These are phyloP conservation scores for Porphyrellus cyaneotinctus DNA, from an alignment of 768 basidiomycete species.

Conservation along the genomic window DNA sequence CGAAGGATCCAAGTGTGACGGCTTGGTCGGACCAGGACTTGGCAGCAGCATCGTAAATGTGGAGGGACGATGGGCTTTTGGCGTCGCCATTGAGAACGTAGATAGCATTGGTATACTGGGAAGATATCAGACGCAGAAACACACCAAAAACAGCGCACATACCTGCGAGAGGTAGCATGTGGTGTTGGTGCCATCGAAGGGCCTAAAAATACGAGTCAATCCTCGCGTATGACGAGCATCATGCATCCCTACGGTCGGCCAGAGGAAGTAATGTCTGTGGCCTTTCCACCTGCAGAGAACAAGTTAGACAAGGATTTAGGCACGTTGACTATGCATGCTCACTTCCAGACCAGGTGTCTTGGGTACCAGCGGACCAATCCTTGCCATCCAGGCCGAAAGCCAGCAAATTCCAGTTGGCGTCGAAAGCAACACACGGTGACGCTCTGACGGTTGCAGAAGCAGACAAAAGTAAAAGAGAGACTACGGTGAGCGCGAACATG, in stretches of 20 bases:
- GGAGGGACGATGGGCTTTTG: slow-evolving; percentile 60
- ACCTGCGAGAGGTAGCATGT: slow-evolving; percentile 75
- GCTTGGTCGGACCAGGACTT: slow-evolving; percentile 79
- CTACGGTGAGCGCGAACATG: slow-evolving; percentile 43
- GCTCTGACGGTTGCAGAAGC: slow-evolving; percentile 34
- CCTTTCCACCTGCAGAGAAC: slow-evolving; percentile 27
- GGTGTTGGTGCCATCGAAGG: slow-evolving; percentile 59
- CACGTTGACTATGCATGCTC: slow-evolving; percentile 10
- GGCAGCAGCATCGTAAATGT: slow-evolving; percentile 74
- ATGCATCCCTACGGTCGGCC: slow-evolving; percentile 67
- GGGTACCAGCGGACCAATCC: slow-evolving; percentile 78
- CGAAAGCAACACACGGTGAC: slow-evolving; percentile 73
- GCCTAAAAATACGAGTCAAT: slow-evolving; percentile 34
- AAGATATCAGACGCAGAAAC: slow-evolving; percentile 3
- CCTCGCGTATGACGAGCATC: background rate
- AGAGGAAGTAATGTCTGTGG: slow-evolving; percentile 64
- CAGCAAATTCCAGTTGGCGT: slow-evolving; percentile 76
- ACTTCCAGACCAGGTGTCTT: slow-evolving; percentile 64
- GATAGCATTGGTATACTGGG: slow-evolving; percentile 77
- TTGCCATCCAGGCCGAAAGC: slow-evolving; percentile 81
- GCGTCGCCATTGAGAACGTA: slow-evolving; percentile 80
- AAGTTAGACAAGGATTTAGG: background rate
- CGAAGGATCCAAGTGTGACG: slow-evolving; percentile 50
- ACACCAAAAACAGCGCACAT: slow-evolving; percentile 1
- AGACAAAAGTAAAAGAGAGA: slow-evolving; percentile 51